These are phyloP conservation scores for Xylaria sp. DNA, from an alignment of 2,329 filamentous ascomycete genomes.

Conservation along the genomic window DNA sequence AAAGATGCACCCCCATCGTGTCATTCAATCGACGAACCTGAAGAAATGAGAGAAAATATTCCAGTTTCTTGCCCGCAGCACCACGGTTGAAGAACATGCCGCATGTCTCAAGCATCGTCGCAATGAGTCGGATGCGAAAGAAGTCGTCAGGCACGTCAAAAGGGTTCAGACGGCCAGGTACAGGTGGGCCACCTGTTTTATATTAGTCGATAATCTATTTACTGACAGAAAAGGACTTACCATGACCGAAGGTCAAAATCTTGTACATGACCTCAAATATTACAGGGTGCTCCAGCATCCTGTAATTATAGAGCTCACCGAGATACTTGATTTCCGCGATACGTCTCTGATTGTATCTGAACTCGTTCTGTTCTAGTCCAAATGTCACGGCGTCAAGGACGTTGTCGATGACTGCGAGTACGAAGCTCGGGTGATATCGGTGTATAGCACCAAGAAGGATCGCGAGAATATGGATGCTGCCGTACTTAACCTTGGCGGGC, in stretches of 20 bases:
- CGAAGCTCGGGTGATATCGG: slow-evolving; percentile 89
- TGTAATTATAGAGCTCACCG: slow-evolving; percentile 95
- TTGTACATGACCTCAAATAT: slow-evolving; percentile 96
- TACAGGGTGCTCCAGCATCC: slow-evolving; percentile 92
- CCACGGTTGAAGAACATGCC: slow-evolving; percentile 96
- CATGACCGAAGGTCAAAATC: slow-evolving; percentile 90
- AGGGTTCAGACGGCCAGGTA: slow-evolving; percentile 75
- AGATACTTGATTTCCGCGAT: slow-evolving; percentile 96
- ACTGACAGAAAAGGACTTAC: slow-evolving; percentile 45
- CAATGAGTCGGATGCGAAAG: slow-evolving; percentile 90
- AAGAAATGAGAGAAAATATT: slow-evolving; percentile 96
- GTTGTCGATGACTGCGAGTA: slow-evolving; percentile 89
- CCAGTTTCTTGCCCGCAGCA: slow-evolving; percentile 92
- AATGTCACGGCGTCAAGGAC: slow-evolving; percentile 85
- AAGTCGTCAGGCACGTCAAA: slow-evolving; percentile 93
- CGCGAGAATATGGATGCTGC: slow-evolving; percentile 91
- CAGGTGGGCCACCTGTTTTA: slow-evolving; percentile 71
- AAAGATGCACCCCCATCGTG: slow-evolving; percentile 7
- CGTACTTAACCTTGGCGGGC: slow-evolving; percentile 96
- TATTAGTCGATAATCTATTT: slow-evolving; percentile 12
- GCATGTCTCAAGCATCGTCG: slow-evolving; percentile 90
- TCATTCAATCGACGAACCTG: slow-evolving; percentile 60
- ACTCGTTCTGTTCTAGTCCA: slow-evolving; percentile 93
- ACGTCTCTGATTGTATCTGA: slow-evolving; percentile 93
- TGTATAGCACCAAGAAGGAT: slow-evolving; percentile 88